Base-by-base conservation (phyloP, 176 grass and related monocot species). In the Guadua angustifolia region DNA sequence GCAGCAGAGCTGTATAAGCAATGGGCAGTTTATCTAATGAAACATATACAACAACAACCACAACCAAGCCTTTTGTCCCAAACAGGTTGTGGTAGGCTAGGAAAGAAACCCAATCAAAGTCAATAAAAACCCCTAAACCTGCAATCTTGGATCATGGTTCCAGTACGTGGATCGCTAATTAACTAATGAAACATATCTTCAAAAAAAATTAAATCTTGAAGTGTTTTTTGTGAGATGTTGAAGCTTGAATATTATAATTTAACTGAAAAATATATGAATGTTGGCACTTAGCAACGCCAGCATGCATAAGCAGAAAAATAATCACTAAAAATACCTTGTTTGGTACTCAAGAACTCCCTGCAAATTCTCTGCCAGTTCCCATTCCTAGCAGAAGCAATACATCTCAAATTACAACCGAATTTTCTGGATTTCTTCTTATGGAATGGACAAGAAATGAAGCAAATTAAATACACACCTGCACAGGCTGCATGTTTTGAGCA, bases 401-500 rank as follows among this genome's bases (percentile, higher is more conserved):
- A 55, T 78, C 9, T 62, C 77, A 83, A 4, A 83, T 75, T 84
- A 84, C 15, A 76, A 21, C 56, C 49, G 17, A 18, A 84, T 43
- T 43, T 43, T 43, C 42, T 43, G 8, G 42, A 36, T 39, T 26
- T 71, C 33, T 83, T 59, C 16, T 71, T 39, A 75, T 78, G 17
- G 52, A 14, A 90, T 63, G 51, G 44, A 38, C 62, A 84, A 74
- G 40, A 84, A 75, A 77, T 69, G 0, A 84, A 49, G 26, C 62
- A 71, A 77, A 66, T 19, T 66, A 17, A 86, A 79, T 52, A 68
- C 71, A 47, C 26, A 99, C 96, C 96, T 99, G 96, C 77, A 95
- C 78, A 75, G 96, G 89, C 90, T 99, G 96, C 89, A 95, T 99
- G 84, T 92, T 92, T 82, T 99, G 93, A 81, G 93, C 93, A 95